These are phyloP conservation scores for Galium porrigens DNA, from an alignment of 305 asterid genomes.

Conservation along the genomic window DNA sequence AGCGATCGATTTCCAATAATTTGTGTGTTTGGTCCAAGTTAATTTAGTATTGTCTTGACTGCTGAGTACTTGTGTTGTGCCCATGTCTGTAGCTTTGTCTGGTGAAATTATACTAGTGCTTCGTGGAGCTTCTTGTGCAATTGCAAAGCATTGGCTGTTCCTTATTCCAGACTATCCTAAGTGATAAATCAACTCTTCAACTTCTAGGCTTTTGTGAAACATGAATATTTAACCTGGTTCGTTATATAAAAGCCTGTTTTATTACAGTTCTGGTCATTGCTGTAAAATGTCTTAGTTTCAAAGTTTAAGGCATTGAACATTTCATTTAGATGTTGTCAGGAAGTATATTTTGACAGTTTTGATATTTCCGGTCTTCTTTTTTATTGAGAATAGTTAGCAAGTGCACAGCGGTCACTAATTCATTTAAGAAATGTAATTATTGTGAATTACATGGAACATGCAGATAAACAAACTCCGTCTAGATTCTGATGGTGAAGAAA, in stretches of 20 bases:
- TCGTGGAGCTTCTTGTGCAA: background rate
- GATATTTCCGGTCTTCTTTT: background rate
- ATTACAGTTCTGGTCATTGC: background rate
- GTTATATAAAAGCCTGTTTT: background rate
- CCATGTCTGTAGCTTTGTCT: background rate
- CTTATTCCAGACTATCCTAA: background rate
- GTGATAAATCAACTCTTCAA: background rate
- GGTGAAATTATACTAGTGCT: background rate
- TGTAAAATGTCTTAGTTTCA: background rate
- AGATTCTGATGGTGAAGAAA: slow-evolving; percentile 65
- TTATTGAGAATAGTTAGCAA: background rate
- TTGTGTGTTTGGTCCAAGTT: background rate
- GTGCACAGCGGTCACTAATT: too few species aligned
- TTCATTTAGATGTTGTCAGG: too few species aligned
- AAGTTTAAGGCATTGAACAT: too few species aligned
- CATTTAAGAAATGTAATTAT: slow-evolving; percentile 1
- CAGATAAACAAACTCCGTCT: slow-evolving; percentile 68
- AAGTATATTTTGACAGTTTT: background rate
- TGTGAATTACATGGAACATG: slow-evolving; percentile 10
- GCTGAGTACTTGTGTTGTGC: background rate
- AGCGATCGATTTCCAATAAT: background rate
- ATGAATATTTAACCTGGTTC: background rate
- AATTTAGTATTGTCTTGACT: background rate
- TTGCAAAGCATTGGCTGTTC: slow-evolving; percentile 4
- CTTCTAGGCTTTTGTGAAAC: background rate